Conservation (phyloP, 176 grass and related monocot genomes). For the Zoysia japonica region DNA sequence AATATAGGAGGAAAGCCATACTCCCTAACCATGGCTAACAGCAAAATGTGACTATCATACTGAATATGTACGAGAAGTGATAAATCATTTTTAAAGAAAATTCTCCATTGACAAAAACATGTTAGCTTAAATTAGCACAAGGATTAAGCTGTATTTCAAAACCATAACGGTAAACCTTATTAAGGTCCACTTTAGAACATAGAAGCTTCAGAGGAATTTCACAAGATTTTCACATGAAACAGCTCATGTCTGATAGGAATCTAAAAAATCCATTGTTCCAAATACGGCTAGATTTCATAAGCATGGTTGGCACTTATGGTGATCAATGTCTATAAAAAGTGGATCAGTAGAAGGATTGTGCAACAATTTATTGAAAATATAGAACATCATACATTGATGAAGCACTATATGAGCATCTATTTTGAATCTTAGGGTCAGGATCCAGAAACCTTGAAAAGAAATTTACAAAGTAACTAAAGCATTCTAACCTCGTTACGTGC, state of each 20-base stretch:
- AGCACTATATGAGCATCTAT: conserved; percentile 19
- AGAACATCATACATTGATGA: neutral
- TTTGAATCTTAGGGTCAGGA: neutral
- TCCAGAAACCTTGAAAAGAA: conserved; percentile 21
- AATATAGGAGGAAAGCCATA: conserved; percentile 4
- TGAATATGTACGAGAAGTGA: neutral
- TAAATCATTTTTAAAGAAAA: neutral
- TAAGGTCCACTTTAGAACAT: neutral
- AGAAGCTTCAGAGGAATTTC: conserved; percentile 1
- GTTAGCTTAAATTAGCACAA: neutral
- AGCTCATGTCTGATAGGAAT: neutral
- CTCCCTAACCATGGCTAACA: neutral
- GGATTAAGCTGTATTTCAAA: conserved; percentile 27
- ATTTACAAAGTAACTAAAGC: conserved; percentile 1
- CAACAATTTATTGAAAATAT: conserved; percentile 15
- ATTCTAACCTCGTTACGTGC: conserved; percentile 94
- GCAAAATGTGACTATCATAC: neutral
- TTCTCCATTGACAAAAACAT: conserved; percentile 10
- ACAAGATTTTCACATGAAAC: neutral
- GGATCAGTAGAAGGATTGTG: neutral
- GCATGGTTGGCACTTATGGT: neutral
- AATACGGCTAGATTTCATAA: neutral
- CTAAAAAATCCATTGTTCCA: neutral
- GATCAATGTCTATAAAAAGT: conserved; percentile 12
- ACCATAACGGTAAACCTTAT: conserved; percentile 24